Base-by-base conservation (phyloP, 2,329 filamentous ascomycete genomes). In the Epichloe aotearoae region DNA sequence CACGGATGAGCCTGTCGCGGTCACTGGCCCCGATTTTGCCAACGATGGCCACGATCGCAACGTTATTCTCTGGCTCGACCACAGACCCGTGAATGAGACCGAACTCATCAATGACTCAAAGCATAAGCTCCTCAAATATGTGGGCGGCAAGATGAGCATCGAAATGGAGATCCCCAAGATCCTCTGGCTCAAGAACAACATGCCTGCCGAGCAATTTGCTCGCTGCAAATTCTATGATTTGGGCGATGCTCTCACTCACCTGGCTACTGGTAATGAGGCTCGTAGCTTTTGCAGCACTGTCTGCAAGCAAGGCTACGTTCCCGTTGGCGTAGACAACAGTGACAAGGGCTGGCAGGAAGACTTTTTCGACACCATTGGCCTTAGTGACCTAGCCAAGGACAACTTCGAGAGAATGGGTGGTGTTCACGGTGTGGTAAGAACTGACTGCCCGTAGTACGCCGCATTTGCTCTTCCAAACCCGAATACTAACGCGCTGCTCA, bases 111-210 rank as follows among this genome's bases (percentile, higher is more conserved):
- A 98, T 67, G 81, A 82, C 50, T 97, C 93, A 3, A 77, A 83
- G 49, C 93, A 98, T 73, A 93, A 94, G 67, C 75, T 98, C 50
- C 80, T 98, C 53, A 86, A 89, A 62, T 98, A 98, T 64, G 93
- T 98, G 17, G 93, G 93, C 59, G 93, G 93, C 56, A 91, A 86
- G 66, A 98, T 98, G 93, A 95, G 88, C 65, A 91, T 96, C 57
- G 93, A 98, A 74, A 98, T 98, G 93, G 93, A 98, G 68, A 94
- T 98, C 51, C 93, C 93, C 56, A 98, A 98, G 72, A 88, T 96
- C 1, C 76, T 97, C 52, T 98, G 93, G 93, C 77, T 98, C 64
- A 97, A 97, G 77, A 95, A 95, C 69, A 80, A 97, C 70, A 97
- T 98, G 93, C 86, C 93, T 2, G 77, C 85, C 50, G 87, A 95